phyloP scores from a whole-genome alignment of 345 rosid species.

The Melaleuca quinquenervia region DNA sequence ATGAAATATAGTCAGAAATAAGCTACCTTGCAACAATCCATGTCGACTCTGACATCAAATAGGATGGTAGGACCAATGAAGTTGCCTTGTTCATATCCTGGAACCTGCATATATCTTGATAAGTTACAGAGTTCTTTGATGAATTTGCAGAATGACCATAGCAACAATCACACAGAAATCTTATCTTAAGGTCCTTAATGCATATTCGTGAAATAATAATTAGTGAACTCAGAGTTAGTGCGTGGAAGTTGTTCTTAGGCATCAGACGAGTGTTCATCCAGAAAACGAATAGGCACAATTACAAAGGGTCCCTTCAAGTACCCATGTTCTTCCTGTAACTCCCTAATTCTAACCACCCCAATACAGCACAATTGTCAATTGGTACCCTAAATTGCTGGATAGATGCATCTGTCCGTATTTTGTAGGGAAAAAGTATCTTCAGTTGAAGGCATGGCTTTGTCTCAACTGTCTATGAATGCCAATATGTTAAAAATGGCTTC shows the following conservation, averaged over 20 bases:
- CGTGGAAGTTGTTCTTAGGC: background rate
- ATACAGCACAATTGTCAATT: background rate
- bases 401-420: background rate
- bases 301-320: background rate
- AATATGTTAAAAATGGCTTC: background rate
- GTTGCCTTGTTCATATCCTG: constrained; percentile 50
- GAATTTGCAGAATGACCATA: background rate
- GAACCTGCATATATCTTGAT: constrained; percentile 21
- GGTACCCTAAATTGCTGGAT: background rate
- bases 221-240: background rate
- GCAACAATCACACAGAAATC: background rate
- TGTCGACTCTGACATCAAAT: constrained; percentile 34
- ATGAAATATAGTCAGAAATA: background rate
- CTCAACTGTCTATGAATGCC: background rate
- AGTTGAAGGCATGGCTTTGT: background rate
- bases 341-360: background rate
- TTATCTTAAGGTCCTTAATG: background rate
- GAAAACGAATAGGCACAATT: background rate
- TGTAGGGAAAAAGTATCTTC: background rate
- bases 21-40: constrained; percentile 59
- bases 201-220: background rate
- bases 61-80: constrained; percentile 56
- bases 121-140: background rate
- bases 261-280: background rate
- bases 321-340: background rate